phyloP scores from a whole-genome alignment of 495 filamentous ascomycete genomes.

The Aspergillus steynii region DNA sequence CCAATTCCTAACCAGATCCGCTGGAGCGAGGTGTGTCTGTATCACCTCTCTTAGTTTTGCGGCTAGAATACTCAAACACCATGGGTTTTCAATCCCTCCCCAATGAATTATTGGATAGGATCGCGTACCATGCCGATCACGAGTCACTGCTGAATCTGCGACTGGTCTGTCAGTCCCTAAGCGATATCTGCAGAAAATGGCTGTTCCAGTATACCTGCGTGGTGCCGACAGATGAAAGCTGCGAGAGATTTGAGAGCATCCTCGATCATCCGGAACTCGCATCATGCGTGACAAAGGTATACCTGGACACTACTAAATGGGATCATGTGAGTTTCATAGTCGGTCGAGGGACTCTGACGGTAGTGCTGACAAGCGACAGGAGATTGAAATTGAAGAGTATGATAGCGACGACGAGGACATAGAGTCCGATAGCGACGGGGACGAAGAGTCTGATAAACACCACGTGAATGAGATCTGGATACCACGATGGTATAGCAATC shows the following conservation, averaged over 20 bases:
- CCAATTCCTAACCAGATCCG: too few relatives aligned
- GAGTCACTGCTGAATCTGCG: neutral
- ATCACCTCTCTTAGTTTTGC: too few relatives aligned
- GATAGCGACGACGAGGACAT: neutral
- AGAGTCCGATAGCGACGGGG: neutral
- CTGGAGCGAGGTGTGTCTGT: too few relatives aligned
- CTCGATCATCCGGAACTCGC: neutral
- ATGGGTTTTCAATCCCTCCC: neutral
- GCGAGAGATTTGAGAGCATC: neutral
- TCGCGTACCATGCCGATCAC: neutral
- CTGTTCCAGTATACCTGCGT: neutral
- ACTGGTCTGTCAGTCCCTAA: neutral
- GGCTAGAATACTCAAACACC: too few relatives aligned
- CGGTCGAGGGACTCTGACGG: too few relatives aligned
- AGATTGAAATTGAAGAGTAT: neutral
- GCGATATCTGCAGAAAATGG: neutral
- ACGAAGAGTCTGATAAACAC: too few relatives aligned
- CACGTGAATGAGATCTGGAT: neutral
- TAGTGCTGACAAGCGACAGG: neutral
- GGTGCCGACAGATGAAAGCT: neutral
- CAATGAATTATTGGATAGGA: neutral
- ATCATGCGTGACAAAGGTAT: neutral
- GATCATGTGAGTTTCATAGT: neutral
- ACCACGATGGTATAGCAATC: neutral
- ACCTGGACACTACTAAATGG: neutral